Base-by-base conservation (phyloP, 257 asterid species). In the Galeopsis tetrahit region DNA sequence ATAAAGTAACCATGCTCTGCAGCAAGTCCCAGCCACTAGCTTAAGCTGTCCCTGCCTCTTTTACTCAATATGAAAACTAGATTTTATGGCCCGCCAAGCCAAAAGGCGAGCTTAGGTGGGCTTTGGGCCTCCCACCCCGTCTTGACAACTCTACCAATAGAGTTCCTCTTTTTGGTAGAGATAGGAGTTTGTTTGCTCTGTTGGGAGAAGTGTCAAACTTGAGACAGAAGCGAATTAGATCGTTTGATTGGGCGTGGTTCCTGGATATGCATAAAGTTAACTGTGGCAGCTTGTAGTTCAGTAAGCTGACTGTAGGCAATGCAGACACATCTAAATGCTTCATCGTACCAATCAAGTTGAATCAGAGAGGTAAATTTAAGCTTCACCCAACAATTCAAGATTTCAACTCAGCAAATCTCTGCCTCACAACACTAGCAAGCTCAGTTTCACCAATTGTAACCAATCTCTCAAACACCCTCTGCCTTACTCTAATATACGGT, bases 31-130 rank as follows among this genome's bases (percentile, higher is more conserved):
- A 92, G 82, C 66, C 97, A 92, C 67, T 64, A 72, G 81, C 86
- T 84, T 78, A 92, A 85, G 86, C 95, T 88, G 70, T 82, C 90
- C 82, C 88, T 84, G 57, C 96, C 97, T 77, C 97, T 86, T 73
- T 96, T 96, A 63, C 97, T 92, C 71, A 92, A 96, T 82, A 92
- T 92, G 66, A 89, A 89, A 69, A 88, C 93, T 32, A 81, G 66
- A 76, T 86, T 92, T 74, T 84, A 21, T 21, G 28, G 28, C 28
- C 28, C 28, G 28, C 28, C 28, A 1, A 21, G 28, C 28, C 28
- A 21, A 21, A 21, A 21, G 28, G 28, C 28, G 28, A 21, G 28
- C 28, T 21, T 21, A 0, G 28, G 28, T 21, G 28, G 28, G 28
- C 28, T 1, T 21, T 21, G 28, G 28, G 28, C 28, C 28, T 21